Base-by-base conservation (phyloP, 108 stramenopile genomes). In the Chaetoceros muelleri region DNA sequence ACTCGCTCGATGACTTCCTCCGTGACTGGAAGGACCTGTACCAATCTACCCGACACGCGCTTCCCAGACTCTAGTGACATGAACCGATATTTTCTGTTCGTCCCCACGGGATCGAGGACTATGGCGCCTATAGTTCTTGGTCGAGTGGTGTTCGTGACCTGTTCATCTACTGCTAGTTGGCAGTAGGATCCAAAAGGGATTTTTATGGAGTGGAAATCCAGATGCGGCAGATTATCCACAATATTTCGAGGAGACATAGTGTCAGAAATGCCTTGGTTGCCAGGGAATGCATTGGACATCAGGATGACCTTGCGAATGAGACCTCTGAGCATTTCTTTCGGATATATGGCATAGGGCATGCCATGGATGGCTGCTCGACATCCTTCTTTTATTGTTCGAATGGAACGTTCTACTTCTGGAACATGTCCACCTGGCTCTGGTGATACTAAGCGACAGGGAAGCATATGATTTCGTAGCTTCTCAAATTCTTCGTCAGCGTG, bases 111-210 rank as follows among this genome's bases (percentile, higher is more conserved):
- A 16, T 59, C 30, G 13, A 71, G 49, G 0, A 60, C 61, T 26
- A 74, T 55, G 31, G 72, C 67, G 10, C 52, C 70, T 13, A 57
- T 30, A 16, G 71, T 65, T n/a, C 66, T 46, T 23, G 70, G 2
- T 3, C 48, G 23, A 44, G 34, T 65, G 25, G 58, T 65, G 53
- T 80, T 76, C 3, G 63, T 46, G 30, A 51, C 13, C 13, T 40
- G 5, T 13, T 13, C 13, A 5, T 13, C 13, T 40, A 40, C 34
- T 5, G 34, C 13, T 13, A 40, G 5, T 40, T 40, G 34, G 34
- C 34, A 40, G n/a, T n/a, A n/a, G n/a, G n/a, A n/a, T n/a, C n/a
- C n/a, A n/a, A n/a, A n/a, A n/a, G n/a, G n/a, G n/a, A n/a, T n/a
- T n/a, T n/a, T n/a, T 5, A 40, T 40, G 5, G 8, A 10, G 5